Evolutionary conservation across 2,329 filamentous ascomycete species (phyloP).

Genomic region (Hymenoscyphus infarciens): DNA sequence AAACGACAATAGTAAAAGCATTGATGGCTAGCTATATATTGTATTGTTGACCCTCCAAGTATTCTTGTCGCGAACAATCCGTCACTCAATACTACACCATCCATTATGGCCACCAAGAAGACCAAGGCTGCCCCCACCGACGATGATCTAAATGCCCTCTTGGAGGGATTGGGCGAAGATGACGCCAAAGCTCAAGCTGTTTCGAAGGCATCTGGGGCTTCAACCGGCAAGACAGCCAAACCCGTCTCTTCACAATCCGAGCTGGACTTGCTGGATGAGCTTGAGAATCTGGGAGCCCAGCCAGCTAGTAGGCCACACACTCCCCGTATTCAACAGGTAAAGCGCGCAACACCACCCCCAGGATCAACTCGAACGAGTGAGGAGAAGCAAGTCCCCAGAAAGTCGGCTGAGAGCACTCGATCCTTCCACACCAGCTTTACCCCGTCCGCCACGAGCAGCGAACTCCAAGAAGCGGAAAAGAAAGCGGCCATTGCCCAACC

Average conservation of each 20-base stretch:
- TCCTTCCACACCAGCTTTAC: slow-evolving; percentile 71
- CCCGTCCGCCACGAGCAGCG: slow-evolving; percentile 59
- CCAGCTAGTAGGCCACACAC: slow-evolving; percentile 74
- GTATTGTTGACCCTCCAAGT: neutral
- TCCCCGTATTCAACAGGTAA: slow-evolving; percentile 61
- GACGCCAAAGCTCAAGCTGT: slow-evolving; percentile 45
- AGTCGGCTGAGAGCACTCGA: slow-evolving; percentile 73
- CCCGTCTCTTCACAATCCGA: slow-evolving; percentile 40
- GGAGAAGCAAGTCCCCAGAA: slow-evolving; percentile 59
- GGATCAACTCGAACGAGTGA: slow-evolving; percentile 57
- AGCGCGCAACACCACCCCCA: slow-evolving; percentile 48
- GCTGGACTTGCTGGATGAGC: slow-evolving; percentile 67
- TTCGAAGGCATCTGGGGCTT: slow-evolving; percentile 34
- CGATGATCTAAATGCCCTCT: slow-evolving; percentile 63
- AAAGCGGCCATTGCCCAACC: slow-evolving; percentile 46
- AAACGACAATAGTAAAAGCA: neutral
- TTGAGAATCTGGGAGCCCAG: slow-evolving; percentile 69
- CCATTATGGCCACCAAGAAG: slow-evolving; percentile 58
- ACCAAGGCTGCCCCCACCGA: slow-evolving; percentile 53
- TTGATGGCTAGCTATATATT: too few species aligned
- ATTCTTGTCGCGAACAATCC: neutral
- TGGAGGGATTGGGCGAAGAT: slow-evolving; percentile 58
- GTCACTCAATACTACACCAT: neutral
- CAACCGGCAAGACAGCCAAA: slow-evolving; percentile 33
- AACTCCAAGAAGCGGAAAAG: slow-evolving; percentile 56